phyloP scores from a whole-genome alignment of 108 stramenopile species.

The Cyclotella sp. region DNA sequence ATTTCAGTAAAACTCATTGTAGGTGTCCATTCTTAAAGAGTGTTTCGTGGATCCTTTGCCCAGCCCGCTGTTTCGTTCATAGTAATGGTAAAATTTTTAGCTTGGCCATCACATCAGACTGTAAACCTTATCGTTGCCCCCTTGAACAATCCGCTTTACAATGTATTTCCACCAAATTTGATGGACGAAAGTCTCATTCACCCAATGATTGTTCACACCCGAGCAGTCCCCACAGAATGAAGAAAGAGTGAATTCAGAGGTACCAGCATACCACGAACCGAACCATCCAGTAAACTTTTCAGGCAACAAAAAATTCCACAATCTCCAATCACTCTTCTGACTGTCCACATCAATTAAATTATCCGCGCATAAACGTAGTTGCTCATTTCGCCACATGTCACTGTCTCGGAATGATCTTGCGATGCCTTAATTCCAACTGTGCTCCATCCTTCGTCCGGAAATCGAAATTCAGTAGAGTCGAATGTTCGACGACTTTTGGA shows the following conservation, averaged over 20 bases:
- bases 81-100: slow-evolving; percentile 43
- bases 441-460: slow-evolving; percentile 49
- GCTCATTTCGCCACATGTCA: slow-evolving; percentile 57
- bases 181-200: slow-evolving; percentile 17
- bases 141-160: slow-evolving; percentile 56
- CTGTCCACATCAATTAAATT: slow-evolving; percentile 48
- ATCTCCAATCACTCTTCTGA: slow-evolving; percentile 45
- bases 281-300: slow-evolving; percentile 52
- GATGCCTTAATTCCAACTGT: slow-evolving; percentile 42
- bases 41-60: slow-evolving; percentile 62
- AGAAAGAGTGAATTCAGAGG: slow-evolving; percentile 58
- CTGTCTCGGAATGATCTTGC: slow-evolving; percentile 53
- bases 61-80: slow-evolving; percentile 59
- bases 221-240: slow-evolving; percentile 71
- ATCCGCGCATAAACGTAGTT: slow-evolving; percentile 63
- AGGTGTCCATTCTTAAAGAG: slow-evolving; percentile 38
- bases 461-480: slow-evolving; percentile 52
- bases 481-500: slow-evolving; percentile 24
- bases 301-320: slow-evolving; percentile 71
- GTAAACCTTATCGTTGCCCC: slow-evolving; percentile 60
- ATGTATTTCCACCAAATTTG: slow-evolving; percentile 59
- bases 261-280: slow-evolving; percentile 66
- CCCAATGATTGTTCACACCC: slow-evolving; percentile 27
- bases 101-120: slow-evolving; percentile 41
- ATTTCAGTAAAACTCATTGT: slow-evolving; percentile 59